A percentile compares a stretch with the other conserved stretches of the same genome.
Evolutionary conservation across 2,329 filamentous ascomycete species (phyloP).

Genomic region (Clarireedia sp.): DNA sequence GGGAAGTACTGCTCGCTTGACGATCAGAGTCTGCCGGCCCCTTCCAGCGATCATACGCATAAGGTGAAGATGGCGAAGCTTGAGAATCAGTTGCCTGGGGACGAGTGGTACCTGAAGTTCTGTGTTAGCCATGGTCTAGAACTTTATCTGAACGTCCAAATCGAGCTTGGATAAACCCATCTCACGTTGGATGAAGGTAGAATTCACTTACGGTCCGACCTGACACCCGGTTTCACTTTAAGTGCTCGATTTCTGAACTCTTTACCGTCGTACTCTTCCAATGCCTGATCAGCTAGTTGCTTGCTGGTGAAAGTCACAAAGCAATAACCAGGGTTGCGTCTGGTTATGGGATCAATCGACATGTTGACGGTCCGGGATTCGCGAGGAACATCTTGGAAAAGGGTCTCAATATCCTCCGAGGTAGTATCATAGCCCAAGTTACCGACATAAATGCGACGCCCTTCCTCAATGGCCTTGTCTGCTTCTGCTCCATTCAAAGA

Average conservation of each 20-base stretch:
- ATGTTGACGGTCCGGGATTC: constrained; percentile 55
- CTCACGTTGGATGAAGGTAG: not conserved
- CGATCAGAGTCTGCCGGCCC: constrained; percentile 16
- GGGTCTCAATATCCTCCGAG: constrained; percentile 38
- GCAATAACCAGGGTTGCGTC: constrained; percentile 65
- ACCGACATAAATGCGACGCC: constrained; percentile 41
- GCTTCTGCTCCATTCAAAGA: constrained; percentile 14
- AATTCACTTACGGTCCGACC: constrained; percentile 13
- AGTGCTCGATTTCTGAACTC: constrained; percentile 50
- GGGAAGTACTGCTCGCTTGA: constrained; percentile 15
- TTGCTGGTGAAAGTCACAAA: constrained; percentile 59
- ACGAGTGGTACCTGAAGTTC: not conserved
- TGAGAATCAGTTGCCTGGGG: not conserved
- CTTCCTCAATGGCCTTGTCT: constrained; percentile 21
- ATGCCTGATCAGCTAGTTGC: constrained; percentile 49
- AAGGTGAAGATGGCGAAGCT: constrained; percentile 1
- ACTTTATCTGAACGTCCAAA: not conserved
- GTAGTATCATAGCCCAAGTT: constrained; percentile 47
- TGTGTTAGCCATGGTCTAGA: not conserved
- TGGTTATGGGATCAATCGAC: constrained; percentile 59
- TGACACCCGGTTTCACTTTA: constrained; percentile 56
- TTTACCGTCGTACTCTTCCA: constrained; percentile 46
- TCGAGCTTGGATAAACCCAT: not conserved
- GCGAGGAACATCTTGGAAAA: constrained; percentile 36
- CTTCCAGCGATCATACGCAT: constrained; percentile 21